Conservation (phyloP, 495 filamentous ascomycete species). For the Podospora pseudoanserina region DNA sequence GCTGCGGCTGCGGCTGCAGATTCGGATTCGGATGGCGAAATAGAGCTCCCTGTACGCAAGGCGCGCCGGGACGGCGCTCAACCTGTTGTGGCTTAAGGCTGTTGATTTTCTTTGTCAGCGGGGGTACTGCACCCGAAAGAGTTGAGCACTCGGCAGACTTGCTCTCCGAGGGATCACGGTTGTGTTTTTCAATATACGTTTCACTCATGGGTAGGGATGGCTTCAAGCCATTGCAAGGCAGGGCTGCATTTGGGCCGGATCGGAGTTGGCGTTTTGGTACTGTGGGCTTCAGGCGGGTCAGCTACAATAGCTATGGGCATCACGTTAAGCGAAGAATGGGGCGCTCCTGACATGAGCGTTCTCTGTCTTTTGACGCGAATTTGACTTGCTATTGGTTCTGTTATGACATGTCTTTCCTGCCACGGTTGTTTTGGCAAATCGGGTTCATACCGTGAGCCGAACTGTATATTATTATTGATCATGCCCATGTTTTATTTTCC, state of each 20-base stretch:
- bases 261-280: not conserved
- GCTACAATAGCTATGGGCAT: not conserved
- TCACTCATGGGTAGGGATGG: not conserved
- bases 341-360: not conserved
- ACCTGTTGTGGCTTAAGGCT: conserved; percentile 27
- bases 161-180: not conserved
- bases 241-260: not conserved
- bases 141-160: not conserved
- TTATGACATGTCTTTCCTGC: not conserved
- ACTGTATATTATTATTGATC: not conserved
- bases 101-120: not conserved
- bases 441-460: not conserved
- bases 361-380: not conserved
- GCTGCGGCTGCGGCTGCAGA: conserved; percentile 39
- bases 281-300: not conserved
- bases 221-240: not conserved
- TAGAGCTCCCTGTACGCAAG: conserved; percentile 37
- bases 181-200: not conserved
- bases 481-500: no score
- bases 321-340: not conserved
- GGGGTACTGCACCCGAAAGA: not conserved
- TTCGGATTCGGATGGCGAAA: conserved; percentile 50
- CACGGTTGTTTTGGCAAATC: not conserved
- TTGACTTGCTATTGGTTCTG: not conserved
- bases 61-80: conserved; percentile 31